Conservation (phyloP, 805 yeast species). For the Candida arabinofermentans region DNA sequence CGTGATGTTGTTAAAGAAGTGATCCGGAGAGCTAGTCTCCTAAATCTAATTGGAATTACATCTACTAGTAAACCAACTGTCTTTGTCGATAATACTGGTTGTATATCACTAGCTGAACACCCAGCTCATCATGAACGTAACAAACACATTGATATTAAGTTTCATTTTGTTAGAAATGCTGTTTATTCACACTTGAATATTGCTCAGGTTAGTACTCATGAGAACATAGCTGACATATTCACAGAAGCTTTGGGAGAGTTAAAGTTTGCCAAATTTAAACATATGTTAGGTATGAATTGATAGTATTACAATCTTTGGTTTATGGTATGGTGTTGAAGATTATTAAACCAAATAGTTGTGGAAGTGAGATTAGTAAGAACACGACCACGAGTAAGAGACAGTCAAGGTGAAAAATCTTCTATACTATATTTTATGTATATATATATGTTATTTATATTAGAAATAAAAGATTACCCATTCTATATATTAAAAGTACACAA, state of each 20-base stretch:
- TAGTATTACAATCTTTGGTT: background rate
- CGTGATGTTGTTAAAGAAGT: background rate
- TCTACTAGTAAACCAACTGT: slow-evolving; percentile 2
- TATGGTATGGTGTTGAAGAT: background rate
- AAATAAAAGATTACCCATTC: too few species aligned
- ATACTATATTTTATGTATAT: too few species aligned
- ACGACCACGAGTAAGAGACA: too few species aligned
- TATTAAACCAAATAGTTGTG: too few species aligned
- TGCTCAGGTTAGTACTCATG: background rate
- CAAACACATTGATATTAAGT: slow-evolving; percentile 7
- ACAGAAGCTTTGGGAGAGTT: background rate
- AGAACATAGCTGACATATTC: background rate
- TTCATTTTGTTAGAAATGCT: slow-evolving; percentile 6
- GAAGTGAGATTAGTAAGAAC: too few species aligned
- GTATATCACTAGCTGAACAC: slow-evolving; percentile 3
- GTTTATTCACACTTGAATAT: background rate
- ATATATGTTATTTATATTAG: too few species aligned
- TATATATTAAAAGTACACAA: too few species aligned
- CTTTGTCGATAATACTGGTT: background rate
- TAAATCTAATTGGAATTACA: background rate
- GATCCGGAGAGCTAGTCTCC: background rate
- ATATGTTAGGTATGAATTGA: background rate
- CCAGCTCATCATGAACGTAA: slow-evolving; percentile 6
- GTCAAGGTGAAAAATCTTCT: too few species aligned
- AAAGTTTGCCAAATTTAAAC: background rate